Base-by-base conservation (phyloP, 1,284 basidiomycete genomes). In the Cutaneotrichosporon cutaneum region DNA sequence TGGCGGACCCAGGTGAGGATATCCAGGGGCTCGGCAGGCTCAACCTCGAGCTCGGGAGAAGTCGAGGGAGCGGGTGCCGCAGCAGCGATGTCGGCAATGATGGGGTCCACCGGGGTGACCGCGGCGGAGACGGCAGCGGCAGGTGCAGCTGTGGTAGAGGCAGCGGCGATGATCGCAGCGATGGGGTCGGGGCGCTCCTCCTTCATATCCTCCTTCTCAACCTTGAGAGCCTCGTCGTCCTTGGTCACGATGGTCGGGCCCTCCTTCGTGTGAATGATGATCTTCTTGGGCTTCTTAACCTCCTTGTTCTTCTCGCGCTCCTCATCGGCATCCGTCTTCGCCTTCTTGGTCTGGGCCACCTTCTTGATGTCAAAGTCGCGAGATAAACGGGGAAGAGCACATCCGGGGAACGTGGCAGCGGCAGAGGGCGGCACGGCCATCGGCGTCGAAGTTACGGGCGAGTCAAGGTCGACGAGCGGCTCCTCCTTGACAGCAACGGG, bases 1-100 rank as follows among this genome's bases (percentile, higher is more conserved):
- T 78, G 73, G 55, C 73, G 72, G 13, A 75, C 74, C 68, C 69
- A 74, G 5, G 73, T 69, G 64, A 76, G 76, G 67, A 77, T 74
- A 63, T 76, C 74, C 44, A 68, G 63, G 21, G 71, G 50, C 11
- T 54, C 24, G 32, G 27, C 42, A 30, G 55, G 21, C n/a, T 47
- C 24, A 22, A 3, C 13, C 44, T 45, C 18, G 39, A 16, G 3
- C 51, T 30, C 26, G 33, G 51, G 14, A 3, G 30, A 30, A 9
- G 30, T 30, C 16, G 18, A 26, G 26, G 32, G 33, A 18, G 8
- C 9, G 21, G 4, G 27, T 21, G 24, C 22, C n/a, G 32, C 52
- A 30, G 58, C 39, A 5, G 33, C 57, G 18, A 53, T 56, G 26
- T n/a, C n/a, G n/a, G n/a, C n/a, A n/a, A 64, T 59, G 51, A 61